Base-by-base conservation (phyloP, 306 rosid genomes). In the Gastrolobium villosum region DNA sequence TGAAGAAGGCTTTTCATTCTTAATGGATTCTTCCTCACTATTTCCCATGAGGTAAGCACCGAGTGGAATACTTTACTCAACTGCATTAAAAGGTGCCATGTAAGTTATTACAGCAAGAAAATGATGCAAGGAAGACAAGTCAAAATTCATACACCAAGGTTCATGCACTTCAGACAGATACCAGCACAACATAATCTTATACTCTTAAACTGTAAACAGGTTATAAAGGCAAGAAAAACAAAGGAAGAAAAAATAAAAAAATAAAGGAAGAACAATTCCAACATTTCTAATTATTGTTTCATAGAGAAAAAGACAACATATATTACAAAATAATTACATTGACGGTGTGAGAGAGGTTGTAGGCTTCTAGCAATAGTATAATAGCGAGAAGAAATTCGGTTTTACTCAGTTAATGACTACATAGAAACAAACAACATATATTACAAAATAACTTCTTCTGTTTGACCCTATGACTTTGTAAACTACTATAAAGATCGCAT, bases 1-100 rank as follows among this genome's bases (percentile, higher is more conserved):
- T 84, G 96, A 88, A 67, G 96, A 84, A 60, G 90, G 77, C 65
- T 86, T 91, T 80, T 91, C 96, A 52, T 75, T 74, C 81, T 96
- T 91, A 14, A 75, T 9, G 63, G 92, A 70, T 81, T 87, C 89
- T 36, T 96, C 96, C 85, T 91, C 96, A 45, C 87, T 90, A 62
- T 85, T 90, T 72, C 92, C 98, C 99, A 96, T 96, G 43, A 65
- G 78, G 61, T 28, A 54, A 77, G 82, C 76, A 52, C 81, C 80
- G 10, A 45, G 13, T 61, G 49, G 56, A 52, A 50, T 44, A 60
- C 78, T 70, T 70, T 70, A 78, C 65, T 70, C 44, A 30, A 59
- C 86, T 80, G 80, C 81, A 80, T 68, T 26, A 55, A 63, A 6
- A 69, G 79, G 54, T 80, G 31, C 50, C 64, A 49, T 14, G 74